These are phyloP conservation scores for Lotus japonicus DNA, from an alignment of 306 rosid genomes.

Conservation along the genomic window DNA sequence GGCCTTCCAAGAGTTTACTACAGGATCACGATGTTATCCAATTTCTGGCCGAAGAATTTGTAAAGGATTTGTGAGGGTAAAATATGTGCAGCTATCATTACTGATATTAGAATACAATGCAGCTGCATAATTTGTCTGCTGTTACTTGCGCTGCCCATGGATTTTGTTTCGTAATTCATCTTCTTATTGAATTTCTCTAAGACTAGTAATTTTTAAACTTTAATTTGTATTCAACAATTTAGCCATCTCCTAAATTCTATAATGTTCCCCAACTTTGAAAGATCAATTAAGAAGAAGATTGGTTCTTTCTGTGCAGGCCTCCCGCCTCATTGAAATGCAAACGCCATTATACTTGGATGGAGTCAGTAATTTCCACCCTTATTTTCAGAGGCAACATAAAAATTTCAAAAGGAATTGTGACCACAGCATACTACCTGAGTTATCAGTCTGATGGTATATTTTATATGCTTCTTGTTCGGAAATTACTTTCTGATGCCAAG, in stretches of 20 bases:
- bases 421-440: constrained; percentile 17
- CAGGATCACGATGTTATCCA: background rate
- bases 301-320: constrained; percentile 47
- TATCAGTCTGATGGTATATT: constrained; percentile 18
- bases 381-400: constrained; percentile 53
- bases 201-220: background rate
- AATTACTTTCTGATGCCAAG: background rate
- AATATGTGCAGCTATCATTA: background rate
- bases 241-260: background rate
- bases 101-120: background rate
- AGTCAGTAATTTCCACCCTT: constrained; percentile 60
- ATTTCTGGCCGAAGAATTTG: background rate
- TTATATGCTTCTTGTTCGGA: background rate
- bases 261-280: background rate
- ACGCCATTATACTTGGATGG: constrained; percentile 76
- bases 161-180: background rate
- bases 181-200: background rate
- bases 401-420: constrained; percentile 5
- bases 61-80: background rate
- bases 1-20: background rate
- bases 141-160: background rate
- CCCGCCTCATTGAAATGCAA: constrained; percentile 93
- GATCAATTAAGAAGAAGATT: background rate
- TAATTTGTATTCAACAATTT: background rate
- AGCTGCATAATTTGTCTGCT: background rate